Evolutionary conservation across 768 basidiomycete species (phyloP), one percentile per base, ranked within the genome.

Genomic region (Boletus sp.): DNA sequence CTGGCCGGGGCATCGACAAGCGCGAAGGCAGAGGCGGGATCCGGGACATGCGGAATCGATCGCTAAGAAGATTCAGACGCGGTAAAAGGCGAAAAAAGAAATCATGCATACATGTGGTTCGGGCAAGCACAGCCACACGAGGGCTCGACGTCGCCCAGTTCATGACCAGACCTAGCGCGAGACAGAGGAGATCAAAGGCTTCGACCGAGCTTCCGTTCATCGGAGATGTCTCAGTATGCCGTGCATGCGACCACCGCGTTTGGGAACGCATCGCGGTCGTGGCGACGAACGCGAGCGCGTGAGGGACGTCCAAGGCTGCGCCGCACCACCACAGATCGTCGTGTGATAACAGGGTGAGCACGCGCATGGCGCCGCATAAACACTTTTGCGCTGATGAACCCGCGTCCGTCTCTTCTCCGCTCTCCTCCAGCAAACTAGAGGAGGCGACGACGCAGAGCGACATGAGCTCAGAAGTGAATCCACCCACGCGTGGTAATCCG

Each of bases 271-370:
- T 65, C 37, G 85, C 77, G 10, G 81, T 69, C 40, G 82, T 72
- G 58, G 85, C 56, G 17, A 84, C 62, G 18, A 80, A 78, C 2
- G 77, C 71, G 29, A 88, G 67, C 7, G 80, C 75, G 48, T 69
- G 71, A 3, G 77, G 71, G n/a, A 80, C 74, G 12, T 77, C 71
- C 3, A 83, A 63, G n/a, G 88, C 71, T 41, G 76, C 77, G 32
- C 65, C 59, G 37, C 80, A 81, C 88, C 89, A 92, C 11, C 62
- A 61, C 24, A 72, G 67, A 62, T 85, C 80, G 24, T 79, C 78
- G 62, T 91, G 88, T 0, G 88, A 89, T 8, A 91, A 72, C 49
- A 83, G 87, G 54, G 92, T 84, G 37, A 91, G 80, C 12, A 89
- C 81, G 1, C 89, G 83, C 5, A 92, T 76, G 2, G 78, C 73